phyloP scores from a whole-genome alignment of 129 eudicot species.

The Artemisia annua region DNA sequence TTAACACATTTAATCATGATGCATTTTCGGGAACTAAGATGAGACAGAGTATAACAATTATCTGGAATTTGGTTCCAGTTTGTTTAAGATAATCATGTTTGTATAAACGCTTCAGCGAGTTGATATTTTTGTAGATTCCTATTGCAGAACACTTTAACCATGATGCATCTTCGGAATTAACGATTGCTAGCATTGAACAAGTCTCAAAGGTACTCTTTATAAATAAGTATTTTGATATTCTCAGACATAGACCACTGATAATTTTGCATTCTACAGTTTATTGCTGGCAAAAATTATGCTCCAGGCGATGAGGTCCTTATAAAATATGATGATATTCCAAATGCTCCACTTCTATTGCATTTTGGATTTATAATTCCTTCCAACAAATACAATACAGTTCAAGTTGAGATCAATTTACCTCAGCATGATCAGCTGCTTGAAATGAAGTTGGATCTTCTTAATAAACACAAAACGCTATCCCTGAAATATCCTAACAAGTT shows the following conservation, averaged over 20 bases:
- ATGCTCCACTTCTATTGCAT: conserved; percentile 66
- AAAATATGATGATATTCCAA: conserved; percentile 78
- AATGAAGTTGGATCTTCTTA: conserved; percentile 67
- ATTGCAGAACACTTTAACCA: conserved; percentile 87
- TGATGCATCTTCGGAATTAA: conserved; percentile 66
- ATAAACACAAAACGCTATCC: conserved; percentile 39
- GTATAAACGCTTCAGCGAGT: conserved; percentile 6
- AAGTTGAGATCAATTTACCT: conserved; percentile 54
- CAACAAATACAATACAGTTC: conserved; percentile 69
- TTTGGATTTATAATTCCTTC: conserved; percentile 72
- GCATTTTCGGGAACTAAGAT: neutral
- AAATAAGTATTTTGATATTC: neutral
- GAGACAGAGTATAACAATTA: neutral
- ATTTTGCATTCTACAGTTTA: conserved; percentile 45
- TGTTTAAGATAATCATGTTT: neutral
- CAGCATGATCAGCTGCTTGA: conserved; percentile 47
- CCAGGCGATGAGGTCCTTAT: conserved; percentile 84
- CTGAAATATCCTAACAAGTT: conserved; percentile 49
- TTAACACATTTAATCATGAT: no score
- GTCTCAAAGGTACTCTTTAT: conserved; percentile 57
- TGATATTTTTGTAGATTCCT: conserved; percentile 55
- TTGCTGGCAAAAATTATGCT: conserved; percentile 70
- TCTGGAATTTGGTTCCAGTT: neutral
- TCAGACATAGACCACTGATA: neutral
- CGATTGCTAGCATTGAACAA: conserved; percentile 45